Percentiles rank a stretch among this genome's conserved stretches.
Evolutionary conservation across 768 basidiomycete genomes (phyloP).

Genomic region (Kwoniella pini): DNA sequence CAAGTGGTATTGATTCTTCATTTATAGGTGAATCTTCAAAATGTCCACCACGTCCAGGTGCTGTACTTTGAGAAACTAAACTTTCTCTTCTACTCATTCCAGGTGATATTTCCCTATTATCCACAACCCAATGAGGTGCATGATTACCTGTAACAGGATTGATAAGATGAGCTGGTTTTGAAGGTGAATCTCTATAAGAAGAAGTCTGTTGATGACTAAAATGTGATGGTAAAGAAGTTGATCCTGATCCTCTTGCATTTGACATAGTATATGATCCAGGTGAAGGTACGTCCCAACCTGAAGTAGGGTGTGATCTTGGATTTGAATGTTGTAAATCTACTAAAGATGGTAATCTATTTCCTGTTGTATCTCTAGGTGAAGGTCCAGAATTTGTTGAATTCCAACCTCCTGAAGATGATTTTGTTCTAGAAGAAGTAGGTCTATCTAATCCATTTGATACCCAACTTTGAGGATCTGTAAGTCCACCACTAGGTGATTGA

Average conservation of each 20-base stretch:
- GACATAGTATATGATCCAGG: slow-evolving; percentile 23
- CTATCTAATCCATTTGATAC: slow-evolving; percentile 10
- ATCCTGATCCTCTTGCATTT: slow-evolving; percentile 11
- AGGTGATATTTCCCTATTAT: slow-evolving; percentile 4
- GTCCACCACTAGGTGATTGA: slow-evolving; percentile 26
- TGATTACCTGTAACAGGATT: slow-evolving; percentile 9
- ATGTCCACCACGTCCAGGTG: background rate
- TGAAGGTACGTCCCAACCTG: slow-evolving; percentile 24
- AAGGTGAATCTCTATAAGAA: slow-evolving; percentile 12
- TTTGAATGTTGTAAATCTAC: slow-evolving; percentile 23
- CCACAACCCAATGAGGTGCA: background rate
- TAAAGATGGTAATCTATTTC: slow-evolving; percentile 26
- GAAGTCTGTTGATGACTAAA: background rate
- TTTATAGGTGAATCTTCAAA: background rate
- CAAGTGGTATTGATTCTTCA: background rate
- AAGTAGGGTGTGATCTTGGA: background rate
- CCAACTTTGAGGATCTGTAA: slow-evolving; percentile 34
- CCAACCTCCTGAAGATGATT: slow-evolving; percentile 3
- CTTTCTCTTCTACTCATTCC: slow-evolving; percentile 4
- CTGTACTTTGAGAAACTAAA: background rate
- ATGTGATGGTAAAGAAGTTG: background rate
- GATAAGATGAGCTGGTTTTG: slow-evolving; percentile 21
- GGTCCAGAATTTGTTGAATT: slow-evolving; percentile 4
- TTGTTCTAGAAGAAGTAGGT: background rate
- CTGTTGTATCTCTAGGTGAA: slow-evolving; percentile 17